A percentile compares a stretch with the other conserved stretches of the same genome.
Conservation (phyloP, 257 asterid genomes). For the Nicotiana paniculata region DNA sequence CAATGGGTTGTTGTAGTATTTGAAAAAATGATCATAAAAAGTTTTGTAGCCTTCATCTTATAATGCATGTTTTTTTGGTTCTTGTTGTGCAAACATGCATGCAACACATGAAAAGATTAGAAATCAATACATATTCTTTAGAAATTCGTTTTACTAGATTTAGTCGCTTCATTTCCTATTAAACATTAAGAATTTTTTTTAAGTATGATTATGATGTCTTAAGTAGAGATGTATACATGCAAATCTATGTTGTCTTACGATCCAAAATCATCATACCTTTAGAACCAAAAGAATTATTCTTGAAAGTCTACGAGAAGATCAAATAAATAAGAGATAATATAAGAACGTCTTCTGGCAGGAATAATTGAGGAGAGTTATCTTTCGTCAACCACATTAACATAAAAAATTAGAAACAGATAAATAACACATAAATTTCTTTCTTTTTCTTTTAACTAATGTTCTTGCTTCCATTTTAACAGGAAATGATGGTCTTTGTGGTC, state of each 20-base stretch:
- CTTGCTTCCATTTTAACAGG: conserved; percentile 28
- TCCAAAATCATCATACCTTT: neutral
- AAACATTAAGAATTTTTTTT: neutral
- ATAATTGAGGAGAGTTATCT: neutral
- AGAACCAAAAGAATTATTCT: neutral
- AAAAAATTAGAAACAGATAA: neutral
- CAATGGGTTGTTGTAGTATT: neutral
- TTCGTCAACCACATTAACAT: neutral
- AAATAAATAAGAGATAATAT: neutral
- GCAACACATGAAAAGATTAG: neutral
- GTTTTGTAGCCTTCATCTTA: neutral
- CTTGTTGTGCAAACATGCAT: neutral
- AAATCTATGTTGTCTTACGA: neutral
- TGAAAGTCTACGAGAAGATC: neutral
- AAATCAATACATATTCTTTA: neutral
- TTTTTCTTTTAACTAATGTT: neutral
- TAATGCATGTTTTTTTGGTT: neutral
- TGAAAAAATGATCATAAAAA: neutral
- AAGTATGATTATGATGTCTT: neutral
- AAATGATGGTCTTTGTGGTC: conserved; percentile 59
- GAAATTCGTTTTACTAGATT: neutral
- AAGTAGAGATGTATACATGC: neutral
- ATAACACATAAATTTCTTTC: neutral
- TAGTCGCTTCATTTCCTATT: neutral
- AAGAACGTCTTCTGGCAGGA: neutral